phyloP scores from a whole-genome alignment of 139 green algal genomes.

The Micractinium conductrix region DNA sequence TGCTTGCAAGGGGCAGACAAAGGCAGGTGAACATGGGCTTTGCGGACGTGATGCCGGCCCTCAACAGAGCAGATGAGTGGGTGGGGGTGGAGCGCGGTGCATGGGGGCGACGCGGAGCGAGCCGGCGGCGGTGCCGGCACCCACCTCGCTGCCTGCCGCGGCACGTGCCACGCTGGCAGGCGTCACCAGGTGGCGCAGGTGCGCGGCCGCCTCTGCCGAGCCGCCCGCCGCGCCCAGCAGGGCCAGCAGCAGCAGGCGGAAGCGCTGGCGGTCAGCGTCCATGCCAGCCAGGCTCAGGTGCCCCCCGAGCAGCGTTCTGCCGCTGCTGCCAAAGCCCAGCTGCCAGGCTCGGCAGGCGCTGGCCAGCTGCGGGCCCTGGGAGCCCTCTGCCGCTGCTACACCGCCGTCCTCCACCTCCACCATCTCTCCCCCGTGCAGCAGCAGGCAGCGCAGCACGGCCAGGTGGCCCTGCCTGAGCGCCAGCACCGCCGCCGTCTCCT shows the following conservation, averaged over 20 bases:
- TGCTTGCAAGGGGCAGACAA: too few relatives aligned
- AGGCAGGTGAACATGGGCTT: too few relatives aligned
- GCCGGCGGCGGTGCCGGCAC: too few relatives aligned
- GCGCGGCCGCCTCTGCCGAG: background rate
- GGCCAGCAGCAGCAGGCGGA: constrained; percentile 19
- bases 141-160: constrained; percentile 21
- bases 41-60: too few relatives aligned
- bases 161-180: constrained; percentile 1
- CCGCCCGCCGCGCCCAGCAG: background rate
- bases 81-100: too few relatives aligned
- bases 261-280: constrained; percentile 18
- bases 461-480: constrained; percentile 12
- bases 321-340: constrained; percentile 2
- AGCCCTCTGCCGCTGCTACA: background rate
- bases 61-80: too few relatives aligned
- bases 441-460: constrained; percentile 12
- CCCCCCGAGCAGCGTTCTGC: background rate
- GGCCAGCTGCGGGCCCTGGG: background rate
- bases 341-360: constrained; percentile 25
- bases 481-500: background rate
- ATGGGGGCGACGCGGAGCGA: too few relatives aligned
- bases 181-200: background rate
- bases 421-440: background rate
- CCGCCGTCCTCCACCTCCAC: background rate
- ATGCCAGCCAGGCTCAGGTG: constrained; percentile 7